Percentiles rank a stretch among this genome's conserved stretches.
Conservation (phyloP, 1,284 basidiomycete genomes). For the Wolfiporia cocos region DNA sequence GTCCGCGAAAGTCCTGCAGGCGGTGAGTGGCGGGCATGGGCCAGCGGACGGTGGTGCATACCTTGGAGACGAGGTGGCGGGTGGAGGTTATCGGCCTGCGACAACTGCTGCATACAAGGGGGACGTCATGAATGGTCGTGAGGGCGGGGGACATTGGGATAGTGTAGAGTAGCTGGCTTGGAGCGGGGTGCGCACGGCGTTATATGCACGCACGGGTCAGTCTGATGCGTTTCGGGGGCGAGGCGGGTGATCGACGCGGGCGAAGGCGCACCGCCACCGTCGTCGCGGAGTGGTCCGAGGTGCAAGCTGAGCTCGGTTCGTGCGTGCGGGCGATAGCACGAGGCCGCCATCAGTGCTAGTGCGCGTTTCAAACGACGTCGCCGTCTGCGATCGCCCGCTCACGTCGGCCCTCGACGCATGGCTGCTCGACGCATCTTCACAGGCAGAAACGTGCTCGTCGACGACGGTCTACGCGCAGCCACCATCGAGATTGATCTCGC, state of each 20-base stretch:
- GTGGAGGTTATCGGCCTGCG: conserved; percentile 10
- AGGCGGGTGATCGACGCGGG: too few species aligned
- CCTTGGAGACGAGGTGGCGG: conserved; percentile 8
- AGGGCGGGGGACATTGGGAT: not conserved
- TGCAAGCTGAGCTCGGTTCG: too few species aligned
- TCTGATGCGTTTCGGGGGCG: too few species aligned
- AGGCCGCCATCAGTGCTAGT: not conserved
- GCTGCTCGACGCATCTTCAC: conserved; percentile 30
- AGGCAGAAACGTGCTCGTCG: conserved; percentile 49
- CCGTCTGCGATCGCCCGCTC: not conserved
- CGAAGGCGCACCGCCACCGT: too few species aligned
- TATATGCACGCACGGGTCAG: too few species aligned
- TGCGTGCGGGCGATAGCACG: too few species aligned
- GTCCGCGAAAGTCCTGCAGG: conserved; percentile 23
- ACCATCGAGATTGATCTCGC: conserved; percentile 60
- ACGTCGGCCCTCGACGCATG: conserved; percentile 2
- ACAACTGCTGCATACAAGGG: conserved; percentile 5
- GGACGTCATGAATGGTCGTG: not conserved
- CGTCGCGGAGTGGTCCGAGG: too few species aligned
- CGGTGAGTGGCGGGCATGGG: too few species aligned
- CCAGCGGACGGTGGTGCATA: too few species aligned
- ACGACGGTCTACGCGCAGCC: conserved; percentile 50
- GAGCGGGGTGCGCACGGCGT: too few species aligned
- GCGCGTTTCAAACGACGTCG: not conserved
- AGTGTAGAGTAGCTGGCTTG: too few species aligned